Percentiles rank a stretch among this genome's conserved stretches.
Conservation (phyloP, 352 stramenopile genomes). For the Phytophthora fragariaefolia region DNA sequence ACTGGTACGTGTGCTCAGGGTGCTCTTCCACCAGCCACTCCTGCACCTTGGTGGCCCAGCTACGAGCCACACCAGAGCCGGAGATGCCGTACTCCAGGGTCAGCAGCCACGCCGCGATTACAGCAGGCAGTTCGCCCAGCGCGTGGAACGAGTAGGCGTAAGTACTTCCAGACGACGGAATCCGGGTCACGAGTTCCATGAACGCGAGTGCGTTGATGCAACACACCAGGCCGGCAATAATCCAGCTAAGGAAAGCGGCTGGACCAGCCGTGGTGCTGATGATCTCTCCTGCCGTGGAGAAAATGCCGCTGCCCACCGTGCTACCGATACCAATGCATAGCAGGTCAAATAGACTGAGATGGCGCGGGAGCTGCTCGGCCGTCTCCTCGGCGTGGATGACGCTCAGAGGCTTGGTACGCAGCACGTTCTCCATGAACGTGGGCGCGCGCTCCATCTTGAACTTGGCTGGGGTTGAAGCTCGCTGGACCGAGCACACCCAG, state of each 20-base stretch:
- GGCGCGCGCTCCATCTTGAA: slow-evolving; percentile 41
- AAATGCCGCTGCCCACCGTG: slow-evolving; percentile 92
- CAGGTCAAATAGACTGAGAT: slow-evolving; percentile 90
- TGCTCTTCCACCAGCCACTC: slow-evolving; percentile 63
- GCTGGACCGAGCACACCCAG: slow-evolving; percentile 12
- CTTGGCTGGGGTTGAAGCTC: slow-evolving; percentile 3
- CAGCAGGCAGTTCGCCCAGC: slow-evolving; percentile 91
- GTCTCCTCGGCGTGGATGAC: slow-evolving; percentile 82
- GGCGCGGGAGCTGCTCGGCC: slow-evolving; percentile 64
- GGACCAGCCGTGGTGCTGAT: slow-evolving; percentile 83
- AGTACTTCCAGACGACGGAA: slow-evolving; percentile 89
- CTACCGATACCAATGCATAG: slow-evolving; percentile 92
- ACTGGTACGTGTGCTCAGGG: slow-evolving; percentile 47
- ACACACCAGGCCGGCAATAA: slow-evolving; percentile 81
- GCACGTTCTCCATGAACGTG: slow-evolving; percentile 57
- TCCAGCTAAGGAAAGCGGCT: slow-evolving; percentile 81
- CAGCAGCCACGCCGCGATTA: slow-evolving; percentile 86
- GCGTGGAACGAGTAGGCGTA: slow-evolving; percentile 94
- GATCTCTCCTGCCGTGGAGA: slow-evolving; percentile 79
- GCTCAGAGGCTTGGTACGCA: slow-evolving; percentile 72
- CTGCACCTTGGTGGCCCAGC: slow-evolving; percentile 92
- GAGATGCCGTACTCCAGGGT: slow-evolving; percentile 94
- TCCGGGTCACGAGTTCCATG: slow-evolving; percentile 88
- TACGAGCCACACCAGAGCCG: slow-evolving; percentile 90
- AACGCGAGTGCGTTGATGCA: slow-evolving; percentile 87